phyloP scores from a whole-genome alignment of 192 early-diverging fungal species.

The Dissophora globulifera region DNA sequence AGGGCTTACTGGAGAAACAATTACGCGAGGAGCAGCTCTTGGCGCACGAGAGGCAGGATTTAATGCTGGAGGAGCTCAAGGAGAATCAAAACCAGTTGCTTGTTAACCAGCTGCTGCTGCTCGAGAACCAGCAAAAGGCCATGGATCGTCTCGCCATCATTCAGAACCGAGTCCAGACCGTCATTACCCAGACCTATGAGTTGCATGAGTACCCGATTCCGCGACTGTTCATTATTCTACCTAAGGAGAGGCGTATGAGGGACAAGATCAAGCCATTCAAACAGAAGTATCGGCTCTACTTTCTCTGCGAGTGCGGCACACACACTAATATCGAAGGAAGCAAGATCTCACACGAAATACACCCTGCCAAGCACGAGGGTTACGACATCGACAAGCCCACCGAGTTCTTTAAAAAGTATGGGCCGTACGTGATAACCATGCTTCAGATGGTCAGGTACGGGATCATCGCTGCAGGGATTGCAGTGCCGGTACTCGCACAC shows the following conservation, averaged over 20 bases:
- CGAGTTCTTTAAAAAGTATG: slow-evolving; percentile 5
- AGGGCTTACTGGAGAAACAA: no score
- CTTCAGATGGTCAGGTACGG: slow-evolving; percentile 6
- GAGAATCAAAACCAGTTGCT: no score
- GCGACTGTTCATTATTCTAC: slow-evolving; percentile 10
- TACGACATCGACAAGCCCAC: background rate
- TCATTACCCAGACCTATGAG: slow-evolving; percentile 1
- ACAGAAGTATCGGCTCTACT: slow-evolving; percentile 6
- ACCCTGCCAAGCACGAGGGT: slow-evolving; percentile 9
- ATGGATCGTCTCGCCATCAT: background rate
- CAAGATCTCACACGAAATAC: background rate
- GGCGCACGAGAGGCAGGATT: no score
- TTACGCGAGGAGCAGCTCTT: no score
- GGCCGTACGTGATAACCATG: background rate
- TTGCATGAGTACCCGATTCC: slow-evolving; percentile 4
- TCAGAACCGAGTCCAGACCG: background rate
- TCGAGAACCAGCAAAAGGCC: background rate
- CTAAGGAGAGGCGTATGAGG: background rate
- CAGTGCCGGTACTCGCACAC: background rate
- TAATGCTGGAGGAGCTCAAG: no score
- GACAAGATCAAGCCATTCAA: background rate
- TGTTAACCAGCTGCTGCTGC: no score
- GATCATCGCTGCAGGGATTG: background rate
- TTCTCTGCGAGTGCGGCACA: slow-evolving; percentile 7
- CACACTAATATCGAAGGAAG: background rate